phyloP scores from a whole-genome alignment of 352 stramenopile species.

The Globisporangium cederbergense region DNA sequence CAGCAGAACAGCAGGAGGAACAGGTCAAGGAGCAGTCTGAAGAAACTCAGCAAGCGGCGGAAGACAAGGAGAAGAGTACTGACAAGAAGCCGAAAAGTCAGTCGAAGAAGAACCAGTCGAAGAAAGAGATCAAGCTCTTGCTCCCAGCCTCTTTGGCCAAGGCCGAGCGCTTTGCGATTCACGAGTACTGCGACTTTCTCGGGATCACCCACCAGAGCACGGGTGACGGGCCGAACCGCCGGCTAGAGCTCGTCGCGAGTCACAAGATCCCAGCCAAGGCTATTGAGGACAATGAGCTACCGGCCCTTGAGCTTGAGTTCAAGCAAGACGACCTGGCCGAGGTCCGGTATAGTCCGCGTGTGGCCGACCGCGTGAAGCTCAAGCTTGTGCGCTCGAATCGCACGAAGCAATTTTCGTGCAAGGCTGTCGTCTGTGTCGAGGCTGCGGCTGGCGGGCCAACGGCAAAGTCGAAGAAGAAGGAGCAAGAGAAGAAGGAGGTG shows the following conservation, averaged over 20 bases:
- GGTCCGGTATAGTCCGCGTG: conserved; percentile 59
- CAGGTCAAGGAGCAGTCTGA: not conserved
- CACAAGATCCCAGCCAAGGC: conserved; percentile 24
- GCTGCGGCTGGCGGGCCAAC: conserved; percentile 12
- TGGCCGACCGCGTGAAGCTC: conserved; percentile 64
- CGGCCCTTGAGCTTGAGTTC: conserved; percentile 51
- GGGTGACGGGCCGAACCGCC: conserved; percentile 36
- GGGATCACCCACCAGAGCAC: conserved; percentile 50
- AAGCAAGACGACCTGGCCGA: conserved; percentile 54
- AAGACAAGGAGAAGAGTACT: conserved; percentile 15
- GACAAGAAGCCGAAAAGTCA: conserved; percentile 10
- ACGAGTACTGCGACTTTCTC: conserved; percentile 65
- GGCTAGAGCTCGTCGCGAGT: conserved; percentile 33
- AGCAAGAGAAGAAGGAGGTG: conserved; percentile 5
- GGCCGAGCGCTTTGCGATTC: conserved; percentile 56
- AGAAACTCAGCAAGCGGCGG: conserved; percentile 12
- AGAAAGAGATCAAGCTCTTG: conserved; percentile 34
- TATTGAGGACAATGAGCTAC: conserved; percentile 7
- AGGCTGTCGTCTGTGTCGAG: conserved; percentile 43
- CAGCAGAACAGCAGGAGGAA: not conserved
- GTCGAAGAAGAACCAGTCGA: conserved; percentile 5
- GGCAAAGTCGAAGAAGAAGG: conserved; percentile 25
- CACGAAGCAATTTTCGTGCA: conserved; percentile 63
- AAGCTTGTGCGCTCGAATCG: conserved; percentile 59
- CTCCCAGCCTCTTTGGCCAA: conserved; percentile 51